Evolutionary conservation across 2,329 filamentous ascomycete species (phyloP).

Genomic region (Alternaria atra): DNA sequence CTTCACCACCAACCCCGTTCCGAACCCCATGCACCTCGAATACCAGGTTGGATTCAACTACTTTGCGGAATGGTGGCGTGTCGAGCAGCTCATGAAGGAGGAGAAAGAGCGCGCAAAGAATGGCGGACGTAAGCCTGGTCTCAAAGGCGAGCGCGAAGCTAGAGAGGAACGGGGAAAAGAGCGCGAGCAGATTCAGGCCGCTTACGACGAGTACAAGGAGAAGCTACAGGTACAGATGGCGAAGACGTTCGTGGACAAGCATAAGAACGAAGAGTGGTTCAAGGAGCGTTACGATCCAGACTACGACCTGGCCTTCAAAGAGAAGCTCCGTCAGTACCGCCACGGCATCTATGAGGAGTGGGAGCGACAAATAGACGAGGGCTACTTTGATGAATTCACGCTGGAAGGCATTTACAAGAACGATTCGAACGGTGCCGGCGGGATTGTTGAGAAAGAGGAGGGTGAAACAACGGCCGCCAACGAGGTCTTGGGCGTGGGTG

Average conservation of each 20-base stretch:
- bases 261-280: constrained; percentile 98
- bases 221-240: constrained; percentile 78
- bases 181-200: constrained; percentile 77
- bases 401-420: constrained; percentile 93
- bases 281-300: constrained; percentile 91
- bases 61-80: constrained; percentile 86
- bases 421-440: constrained; percentile 86
- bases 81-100: constrained; percentile 83
- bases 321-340: constrained; percentile 81
- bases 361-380: constrained; percentile 85
- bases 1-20: constrained; percentile 70
- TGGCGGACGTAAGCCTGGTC: constrained; percentile 72
- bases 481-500: constrained; percentile 90
- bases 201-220: constrained; percentile 72
- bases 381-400: constrained; percentile 92
- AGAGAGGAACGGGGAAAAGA: constrained; percentile 81
- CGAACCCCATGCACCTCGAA: constrained; percentile 75
- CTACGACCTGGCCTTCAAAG: constrained; percentile 76
- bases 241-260: constrained; percentile 85
- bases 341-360: constrained; percentile 83
- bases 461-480: constrained; percentile 91
- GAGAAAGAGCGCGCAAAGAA: constrained; percentile 77
- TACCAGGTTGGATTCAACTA: constrained; percentile 88
- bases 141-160: constrained; percentile 70
- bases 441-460: constrained; percentile 91